Evolutionary conservation across 768 basidiomycete genomes (phyloP), one percentile per base, ranked within the genome.

Genomic region (Tylopilus sp.): DNA sequence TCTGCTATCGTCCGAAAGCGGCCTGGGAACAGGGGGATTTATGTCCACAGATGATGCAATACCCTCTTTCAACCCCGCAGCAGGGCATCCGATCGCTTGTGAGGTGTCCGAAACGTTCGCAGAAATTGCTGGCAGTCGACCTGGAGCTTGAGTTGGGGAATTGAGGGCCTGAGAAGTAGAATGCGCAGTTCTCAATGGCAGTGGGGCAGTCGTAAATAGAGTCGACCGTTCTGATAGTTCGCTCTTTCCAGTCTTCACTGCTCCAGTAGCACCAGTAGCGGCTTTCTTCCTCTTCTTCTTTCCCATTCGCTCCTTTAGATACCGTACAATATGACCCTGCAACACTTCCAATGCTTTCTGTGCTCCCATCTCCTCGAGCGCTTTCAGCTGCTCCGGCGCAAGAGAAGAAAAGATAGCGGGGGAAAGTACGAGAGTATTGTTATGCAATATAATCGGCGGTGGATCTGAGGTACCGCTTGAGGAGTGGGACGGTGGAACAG

Each of bases 371-470:
- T 79, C 78, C 68, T 93, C 88, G 23, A 95, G 71, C 40, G 87
- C 85, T 50, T 77, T 79, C 40, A 95, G 71, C 67, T 86, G 86
- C 54, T 86, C 83, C 40, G 77, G 73, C 4, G 86, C 81, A 12
- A 95, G 77, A 48, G 84, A 83, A 9, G 85, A 79, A 63, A 97
- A 97, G 30, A 95, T 86, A 20, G 79, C 77, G 2, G 94, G 94
- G 60, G 91, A 88, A 33, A 97, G 80, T 50, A 92, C 81, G 20
- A 97, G 79, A 26, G 80, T 86, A 47, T 90, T 85, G 57, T 92
- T 85, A 56, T 95, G 91, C 12, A 95, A 71, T 21, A 91, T 81
- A 74, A 97, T 91, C 28, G 83, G 83, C 21, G 68, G 50, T 53
- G 65, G 76, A 47, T 81, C 78, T 50, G 79, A 73, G n/a, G 69